Evolutionary conservation across 2,329 filamentous ascomycete genomes (phyloP).

Genomic region (Botryosphaeria dothidea): DNA sequence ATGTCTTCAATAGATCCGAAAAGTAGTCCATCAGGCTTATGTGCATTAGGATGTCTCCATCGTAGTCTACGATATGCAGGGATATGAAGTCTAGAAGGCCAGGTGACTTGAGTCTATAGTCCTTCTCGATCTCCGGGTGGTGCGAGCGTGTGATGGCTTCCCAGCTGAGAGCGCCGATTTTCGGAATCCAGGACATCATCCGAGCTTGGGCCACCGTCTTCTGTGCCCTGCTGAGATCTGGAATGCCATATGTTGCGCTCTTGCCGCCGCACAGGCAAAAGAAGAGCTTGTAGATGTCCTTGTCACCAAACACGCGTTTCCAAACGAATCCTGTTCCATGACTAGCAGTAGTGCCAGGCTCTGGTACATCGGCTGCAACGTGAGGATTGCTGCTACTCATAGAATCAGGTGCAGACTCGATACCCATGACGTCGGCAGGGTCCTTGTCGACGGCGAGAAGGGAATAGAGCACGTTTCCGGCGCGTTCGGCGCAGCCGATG

Average conservation of each 20-base stretch:
- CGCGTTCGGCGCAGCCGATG: conserved; percentile 56
- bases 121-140: conserved; percentile 52
- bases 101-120: conserved; percentile 31
- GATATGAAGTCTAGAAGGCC: conserved; percentile 58
- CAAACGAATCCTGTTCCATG: conserved; percentile 52
- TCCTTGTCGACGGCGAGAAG: conserved; percentile 51
- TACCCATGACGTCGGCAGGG: conserved; percentile 43
- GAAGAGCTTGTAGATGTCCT: conserved; percentile 57
- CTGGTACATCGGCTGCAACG: neutral
- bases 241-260: conserved; percentile 32
- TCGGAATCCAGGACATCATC: conserved; percentile 59
- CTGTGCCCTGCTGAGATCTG: conserved; percentile 50
- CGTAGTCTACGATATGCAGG: conserved; percentile 56
- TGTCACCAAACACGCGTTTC: conserved; percentile 63
- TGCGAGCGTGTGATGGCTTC: conserved; percentile 53
- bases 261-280: conserved; percentile 57
- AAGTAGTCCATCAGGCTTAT: conserved; percentile 61
- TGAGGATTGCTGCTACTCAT: conserved; percentile 20
- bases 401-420: conserved; percentile 24
- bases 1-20: conserved; percentile 51
- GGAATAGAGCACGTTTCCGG: conserved; percentile 53
- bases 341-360: conserved; percentile 12
- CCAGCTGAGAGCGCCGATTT: conserved; percentile 57
- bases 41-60: conserved; percentile 61
- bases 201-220: conserved; percentile 63